Evolutionary conservation across 2,329 filamentous ascomycete species (phyloP).

Genomic region (Cytospora piceicola): DNA sequence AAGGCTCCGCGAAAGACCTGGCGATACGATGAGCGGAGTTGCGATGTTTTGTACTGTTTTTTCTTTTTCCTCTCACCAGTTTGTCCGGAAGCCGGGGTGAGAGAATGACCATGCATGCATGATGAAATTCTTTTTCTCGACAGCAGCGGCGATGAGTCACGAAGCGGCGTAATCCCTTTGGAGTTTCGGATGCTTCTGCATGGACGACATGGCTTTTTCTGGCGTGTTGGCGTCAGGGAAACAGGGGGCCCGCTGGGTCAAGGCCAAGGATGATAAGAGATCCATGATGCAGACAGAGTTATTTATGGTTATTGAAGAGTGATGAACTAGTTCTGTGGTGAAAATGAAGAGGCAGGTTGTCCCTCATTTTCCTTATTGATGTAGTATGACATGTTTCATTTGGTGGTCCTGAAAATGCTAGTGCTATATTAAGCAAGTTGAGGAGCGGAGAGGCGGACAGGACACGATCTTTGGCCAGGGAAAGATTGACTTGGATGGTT

Average conservation of each 20-base stretch:
- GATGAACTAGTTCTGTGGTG: not conserved
- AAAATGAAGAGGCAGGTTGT: not conserved
- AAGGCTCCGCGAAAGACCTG: not conserved
- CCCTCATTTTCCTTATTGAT: not conserved
- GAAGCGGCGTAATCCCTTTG: conserved; percentile 23
- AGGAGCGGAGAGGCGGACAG: not conserved
- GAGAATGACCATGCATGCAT: conserved; percentile 5
- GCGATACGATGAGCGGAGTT: not conserved
- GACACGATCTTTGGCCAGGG: not conserved
- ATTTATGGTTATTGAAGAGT: conserved; percentile 22
- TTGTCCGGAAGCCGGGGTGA: not conserved
- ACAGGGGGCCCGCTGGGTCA: conserved; percentile 11
- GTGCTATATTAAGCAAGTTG: not conserved
- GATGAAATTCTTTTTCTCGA: not conserved
- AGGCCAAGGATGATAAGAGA: conserved; percentile 10
- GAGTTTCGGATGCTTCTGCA: conserved; percentile 22
- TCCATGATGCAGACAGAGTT: conserved; percentile 12
- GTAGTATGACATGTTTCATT: not conserved
- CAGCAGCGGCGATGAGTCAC: conserved; percentile 24
- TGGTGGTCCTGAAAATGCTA: not conserved
- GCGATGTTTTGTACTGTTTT: conserved; percentile 1
- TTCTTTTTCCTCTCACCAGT: not conserved
- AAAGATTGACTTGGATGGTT: not conserved
- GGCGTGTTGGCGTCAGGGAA: conserved; percentile 28
- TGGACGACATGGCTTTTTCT: conserved; percentile 25